Evolutionary conservation across 306 rosid species (phyloP).

Genomic region (Vigna trinervia): DNA sequence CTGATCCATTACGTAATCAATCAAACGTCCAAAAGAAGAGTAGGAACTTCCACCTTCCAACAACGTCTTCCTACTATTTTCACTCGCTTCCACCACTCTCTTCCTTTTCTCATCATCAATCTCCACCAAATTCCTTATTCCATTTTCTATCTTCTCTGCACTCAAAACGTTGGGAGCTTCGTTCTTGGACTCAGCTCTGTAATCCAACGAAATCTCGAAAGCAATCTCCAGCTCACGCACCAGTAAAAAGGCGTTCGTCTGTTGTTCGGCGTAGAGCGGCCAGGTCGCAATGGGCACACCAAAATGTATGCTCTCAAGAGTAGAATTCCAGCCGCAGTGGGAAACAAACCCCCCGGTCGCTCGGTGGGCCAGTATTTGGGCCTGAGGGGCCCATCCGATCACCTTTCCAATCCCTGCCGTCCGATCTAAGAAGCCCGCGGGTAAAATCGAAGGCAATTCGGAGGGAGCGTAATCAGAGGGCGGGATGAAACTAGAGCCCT

Average conservation of each 20-base stretch:
- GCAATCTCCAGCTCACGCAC: constrained; percentile 51
- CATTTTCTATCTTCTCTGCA: constrained; percentile 49
- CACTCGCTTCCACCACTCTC: constrained; percentile 44
- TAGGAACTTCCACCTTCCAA: constrained; percentile 51
- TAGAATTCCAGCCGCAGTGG: constrained; percentile 73
- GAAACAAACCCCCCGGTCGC: constrained; percentile 62
- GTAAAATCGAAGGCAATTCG: constrained; percentile 29
- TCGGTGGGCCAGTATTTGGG: constrained; percentile 49
- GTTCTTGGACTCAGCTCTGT: background rate
- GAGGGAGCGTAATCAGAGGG: constrained; percentile 34
- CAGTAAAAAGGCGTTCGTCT: constrained; percentile 51
- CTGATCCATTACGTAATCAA: constrained; percentile 34
- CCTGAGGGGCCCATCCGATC: constrained; percentile 70
- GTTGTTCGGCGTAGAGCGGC: constrained; percentile 65
- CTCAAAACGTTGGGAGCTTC: background rate
- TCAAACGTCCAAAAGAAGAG: constrained; percentile 33
- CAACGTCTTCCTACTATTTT: constrained; percentile 40
- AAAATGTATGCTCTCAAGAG: constrained; percentile 54
- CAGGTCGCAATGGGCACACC: constrained; percentile 66
- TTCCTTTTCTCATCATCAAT: constrained; percentile 42
- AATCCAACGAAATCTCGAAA: constrained; percentile 47
- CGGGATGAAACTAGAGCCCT: background rate
- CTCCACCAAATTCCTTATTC: constrained; percentile 50
- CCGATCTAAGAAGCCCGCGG: constrained; percentile 62
- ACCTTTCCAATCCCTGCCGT: constrained; percentile 52